Base-by-base conservation (phyloP, 352 stramenopile genomes). In the Globisporangium alternatum region DNA sequence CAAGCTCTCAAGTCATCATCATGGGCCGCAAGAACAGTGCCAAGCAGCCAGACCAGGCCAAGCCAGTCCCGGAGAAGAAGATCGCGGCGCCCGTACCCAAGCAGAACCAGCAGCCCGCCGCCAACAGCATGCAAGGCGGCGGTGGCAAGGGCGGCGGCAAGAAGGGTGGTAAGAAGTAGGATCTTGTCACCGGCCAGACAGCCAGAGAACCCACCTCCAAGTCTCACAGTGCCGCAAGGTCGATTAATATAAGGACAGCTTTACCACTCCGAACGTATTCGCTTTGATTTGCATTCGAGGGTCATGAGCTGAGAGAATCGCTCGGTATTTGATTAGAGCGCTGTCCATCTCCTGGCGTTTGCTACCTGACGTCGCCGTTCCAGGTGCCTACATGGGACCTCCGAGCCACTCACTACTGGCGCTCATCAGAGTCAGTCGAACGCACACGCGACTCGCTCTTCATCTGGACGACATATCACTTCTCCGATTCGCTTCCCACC, bases 141-240 rank as follows among this genome's bases (percentile, higher is more conserved):
- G 47, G 55, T 2, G 64, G 57, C 47, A 77, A 77, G 60, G 69
- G 69, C 22, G 52, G 52, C n/a, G 77, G 72, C 66, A 85, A 85
- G 72, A 87, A 87, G 66, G 70, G 73, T 54, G 69, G 67, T 68
- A 86, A 86, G 77, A 84, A 86, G 75, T 83, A 80, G 68, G 49
- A 55, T 54, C 47, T 35, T 7, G n/a, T 25, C 2, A 5, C 44
- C n/a, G 35, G 9, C 5, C 8, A 33, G 13, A 2, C 22, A 54
- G 12, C 47, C 12, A 31, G 10, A n/a, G n/a, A n/a, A n/a, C n/a
- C n/a, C n/a, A n/a, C n/a, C 47, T 17, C 22, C 47, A 31, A 28
- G 13, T 22, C 8, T 7, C 48, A 8, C 48, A 5, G 31, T n/a
- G 39, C 1, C 39, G 12, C 35, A 41, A 41, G 15, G 39, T 13